phyloP scores from a whole-genome alignment of 768 basidiomycete genomes.

The Kwoniella pini region DNA sequence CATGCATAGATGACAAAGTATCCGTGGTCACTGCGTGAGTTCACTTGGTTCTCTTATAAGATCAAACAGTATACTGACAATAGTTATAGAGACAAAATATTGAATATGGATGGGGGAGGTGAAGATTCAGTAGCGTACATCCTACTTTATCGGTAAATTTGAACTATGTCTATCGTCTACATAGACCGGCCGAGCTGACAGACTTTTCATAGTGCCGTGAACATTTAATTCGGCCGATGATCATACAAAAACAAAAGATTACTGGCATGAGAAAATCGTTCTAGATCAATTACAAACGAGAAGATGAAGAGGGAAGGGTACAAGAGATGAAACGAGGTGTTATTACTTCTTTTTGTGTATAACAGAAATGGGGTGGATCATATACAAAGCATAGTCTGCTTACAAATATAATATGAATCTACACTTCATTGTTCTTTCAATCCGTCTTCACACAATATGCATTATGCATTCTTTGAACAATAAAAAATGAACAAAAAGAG shows the following conservation, averaged over 20 bases:
- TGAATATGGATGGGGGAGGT: conserved; percentile 82
- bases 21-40: conserved; percentile 64
- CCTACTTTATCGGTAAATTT: conserved; percentile 63
- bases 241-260: not conserved
- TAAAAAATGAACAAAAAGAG: conserved; percentile 4
- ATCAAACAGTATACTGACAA: not conserved
- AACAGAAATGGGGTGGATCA: not conserved
- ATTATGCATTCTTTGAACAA: not conserved
- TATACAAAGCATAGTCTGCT: no score
- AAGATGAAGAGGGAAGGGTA: not conserved
- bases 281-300: not conserved
- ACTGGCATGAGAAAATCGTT: not conserved
- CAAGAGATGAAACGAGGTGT: conserved; percentile 2
- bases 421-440: no score
- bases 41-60: no score
- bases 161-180: not conserved
- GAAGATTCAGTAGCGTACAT: conserved; percentile 90
- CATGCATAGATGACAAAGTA: conserved; percentile 68
- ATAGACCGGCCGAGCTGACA: conserved; percentile 2
- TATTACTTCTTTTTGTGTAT: conserved; percentile 10
- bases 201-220: not conserved
- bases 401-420: no score
- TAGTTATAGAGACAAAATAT: conserved; percentile 69
- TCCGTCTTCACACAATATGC: no score
- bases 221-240: not conserved